phyloP scores from a whole-genome alignment of 495 filamentous ascomycete species.

The Tuber calosporum region DNA sequence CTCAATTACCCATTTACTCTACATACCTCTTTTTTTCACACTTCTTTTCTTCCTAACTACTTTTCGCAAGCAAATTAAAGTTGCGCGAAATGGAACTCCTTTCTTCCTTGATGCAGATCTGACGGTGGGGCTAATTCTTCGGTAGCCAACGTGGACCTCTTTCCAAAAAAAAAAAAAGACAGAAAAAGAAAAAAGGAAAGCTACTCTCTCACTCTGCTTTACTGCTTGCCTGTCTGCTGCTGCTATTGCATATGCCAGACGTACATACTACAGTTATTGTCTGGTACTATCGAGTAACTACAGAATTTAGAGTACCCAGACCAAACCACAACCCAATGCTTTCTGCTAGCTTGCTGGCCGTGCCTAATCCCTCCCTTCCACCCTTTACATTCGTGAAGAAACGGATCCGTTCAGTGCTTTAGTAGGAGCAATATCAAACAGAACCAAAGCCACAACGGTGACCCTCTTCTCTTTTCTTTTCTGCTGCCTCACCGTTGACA shows the following conservation, averaged over 20 bases:
- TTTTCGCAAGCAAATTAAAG: not conserved
- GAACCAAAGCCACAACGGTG: not conserved
- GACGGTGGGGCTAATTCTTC: not conserved
- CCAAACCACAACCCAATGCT: not conserved
- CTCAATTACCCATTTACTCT: not conserved
- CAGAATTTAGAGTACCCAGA: slow-evolving; percentile 1
- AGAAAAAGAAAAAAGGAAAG: not conserved
- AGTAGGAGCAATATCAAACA: not conserved
- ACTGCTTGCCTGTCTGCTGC: not conserved
- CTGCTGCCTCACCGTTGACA: not conserved
- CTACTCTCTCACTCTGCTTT: not conserved
- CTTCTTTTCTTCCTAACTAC: not conserved
- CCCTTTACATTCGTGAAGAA: not conserved
- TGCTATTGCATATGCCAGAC: not conserved
- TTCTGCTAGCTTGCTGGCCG: not conserved
- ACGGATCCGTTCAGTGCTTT: not conserved
- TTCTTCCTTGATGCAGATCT: slow-evolving; percentile 1
- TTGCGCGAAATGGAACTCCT: not conserved
- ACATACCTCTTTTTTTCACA: not conserved
- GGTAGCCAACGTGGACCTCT: not conserved
- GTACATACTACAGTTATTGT: not conserved
- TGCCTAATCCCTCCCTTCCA: slow-evolving; percentile 1
- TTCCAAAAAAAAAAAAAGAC: not conserved
- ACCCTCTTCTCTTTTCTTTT: not conserved
- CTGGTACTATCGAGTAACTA: not conserved